Base-by-base conservation (phyloP, 2,329 filamentous ascomycete genomes). In the Sclerotinia sclerotiorum region DNA sequence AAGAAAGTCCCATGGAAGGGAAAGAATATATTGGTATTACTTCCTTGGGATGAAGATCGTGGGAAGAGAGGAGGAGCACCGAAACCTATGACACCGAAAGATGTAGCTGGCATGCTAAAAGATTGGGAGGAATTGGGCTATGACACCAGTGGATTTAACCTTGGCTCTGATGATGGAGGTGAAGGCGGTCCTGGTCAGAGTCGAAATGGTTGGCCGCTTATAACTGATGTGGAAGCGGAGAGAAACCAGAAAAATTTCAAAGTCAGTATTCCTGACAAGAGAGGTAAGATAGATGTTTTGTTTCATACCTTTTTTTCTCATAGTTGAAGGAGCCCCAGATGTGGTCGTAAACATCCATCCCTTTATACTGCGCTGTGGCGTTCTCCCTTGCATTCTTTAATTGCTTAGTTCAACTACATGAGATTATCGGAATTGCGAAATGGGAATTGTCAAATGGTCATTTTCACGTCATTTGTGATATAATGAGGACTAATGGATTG, bases 1-100 rank as follows among this genome's bases (percentile, higher is more conserved):
- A 93, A 91, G 77, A 92, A 89, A 79, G 82, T 94, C 2, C 84
- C 85, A 57, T 93, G 90, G 90, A 90, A 85, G 75, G 89, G 89
- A 68, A 93, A 92, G 80, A 88, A 87, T 69, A 92, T 92, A 65
- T 79, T 91, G 74, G 88, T 94, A 55, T 81, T 88, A 35, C 80
- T 94, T 27, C 91, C 91, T 7, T 81, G 85, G 57, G 88, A 91
- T 70, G 88, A 90, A 65, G 84, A 87, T 65, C 84, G 89, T 72
- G 90, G 90, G 27, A 82, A 84, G 55, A 81, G 82, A 1, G 85
- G 85, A 52, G 82, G 83, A 49, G 79, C 82, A 0, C 84, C 85
- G 0, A 79, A 82, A 68, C 88, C 88, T 5, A 80, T 91, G 58
- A 81, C 80, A 5, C 78, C 83, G 48, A 78, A 82, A 24, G 86